Evolutionary conservation across 176 grass and related monocot species (phyloP), one percentile per base, ranked within the genome.

Genomic region (Aegilops umbellulata): DNA sequence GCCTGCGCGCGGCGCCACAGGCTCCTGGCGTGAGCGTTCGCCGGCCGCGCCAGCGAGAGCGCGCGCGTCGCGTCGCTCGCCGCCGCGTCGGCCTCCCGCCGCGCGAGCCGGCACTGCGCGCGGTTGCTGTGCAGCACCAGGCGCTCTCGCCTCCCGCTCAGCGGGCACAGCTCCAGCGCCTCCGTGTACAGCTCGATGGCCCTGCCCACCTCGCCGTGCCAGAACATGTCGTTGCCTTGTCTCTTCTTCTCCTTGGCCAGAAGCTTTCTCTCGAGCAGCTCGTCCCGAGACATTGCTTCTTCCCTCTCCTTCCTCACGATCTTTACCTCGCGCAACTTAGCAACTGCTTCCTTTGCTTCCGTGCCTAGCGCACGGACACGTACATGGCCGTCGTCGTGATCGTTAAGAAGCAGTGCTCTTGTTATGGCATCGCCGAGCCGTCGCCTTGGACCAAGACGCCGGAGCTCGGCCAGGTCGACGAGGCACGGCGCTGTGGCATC

Each of bases 61-160:
- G 97, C 97, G 39, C 97, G 92, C 7, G 97, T 99, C 24, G 94
- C 88, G 65, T 99, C 97, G 87, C 94, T 91, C 85, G 83, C 86
- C 31, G 94, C 92, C 23, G 82, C 85, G 77, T 90, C 94, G 10
- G 92, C 80, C 6, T 99, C 84, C 1, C 73, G 65, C 36, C 91
- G 63, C 70, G 87, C 51, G 10, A 99, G 70, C 47, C 73, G 3
- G 83, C 94, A 96, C 71, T 99, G 94, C 11, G 97, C 88, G 10
- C 86, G 91, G 89, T 96, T 99, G 94, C 97, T 96, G 79, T 96
- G 81, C 27, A 99, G 76, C 49, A 94, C 92, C 41, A 96, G 75
- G 0, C 94, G 85, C 10, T 94, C 90, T 36, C 83, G 84, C 55
- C 94, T 90, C 13, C 75, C 66, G 26, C 47, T 85, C 13, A 94